These are phyloP conservation scores for Cerrena zonata DNA, from an alignment of 1,284 basidiomycete species.

Conservation along the genomic window DNA sequence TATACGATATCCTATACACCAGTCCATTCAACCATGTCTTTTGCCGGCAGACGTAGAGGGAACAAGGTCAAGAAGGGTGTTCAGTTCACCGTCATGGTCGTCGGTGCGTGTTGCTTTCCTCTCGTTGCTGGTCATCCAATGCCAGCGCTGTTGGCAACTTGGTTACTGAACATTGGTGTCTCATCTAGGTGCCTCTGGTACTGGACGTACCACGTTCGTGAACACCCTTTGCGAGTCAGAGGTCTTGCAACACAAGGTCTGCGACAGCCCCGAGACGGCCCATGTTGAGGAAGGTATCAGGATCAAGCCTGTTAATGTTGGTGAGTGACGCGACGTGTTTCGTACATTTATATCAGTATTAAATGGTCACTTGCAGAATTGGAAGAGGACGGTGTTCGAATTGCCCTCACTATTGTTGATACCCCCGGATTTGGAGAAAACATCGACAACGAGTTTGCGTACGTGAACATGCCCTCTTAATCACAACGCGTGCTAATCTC, in stretches of 20 bases:
- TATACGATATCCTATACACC: conserved; percentile 31
- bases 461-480: conserved; percentile 34
- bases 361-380: conserved; percentile 59
- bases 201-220: conserved; percentile 94
- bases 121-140: conserved; percentile 13
- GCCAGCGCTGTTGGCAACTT: conserved; percentile 5
- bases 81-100: conserved; percentile 68
- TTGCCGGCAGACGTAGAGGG: conserved; percentile 79
- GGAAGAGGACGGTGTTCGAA: conserved; percentile 96
- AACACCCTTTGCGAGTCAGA: conserved; percentile 96
- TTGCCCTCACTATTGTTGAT: conserved; percentile 96
- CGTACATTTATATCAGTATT: conserved; percentile 4
- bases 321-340: conserved; percentile 44
- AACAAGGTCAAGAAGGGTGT: conserved; percentile 98
- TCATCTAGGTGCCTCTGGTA: conserved; percentile 88
- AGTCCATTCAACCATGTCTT: conserved; percentile 56
- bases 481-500: neutral
- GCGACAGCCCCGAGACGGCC: conserved; percentile 82
- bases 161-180: conserved; percentile 16
- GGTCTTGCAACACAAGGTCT: conserved; percentile 80
- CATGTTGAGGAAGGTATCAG: conserved; percentile 92
- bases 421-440: conserved; percentile 99
- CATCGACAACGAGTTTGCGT: conserved; percentile 98
- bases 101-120: conserved; percentile 53
- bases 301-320: conserved; percentile 93